Conservation (phyloP, 768 basidiomycete species). For the Pulveroboletus ravenelii region DNA sequence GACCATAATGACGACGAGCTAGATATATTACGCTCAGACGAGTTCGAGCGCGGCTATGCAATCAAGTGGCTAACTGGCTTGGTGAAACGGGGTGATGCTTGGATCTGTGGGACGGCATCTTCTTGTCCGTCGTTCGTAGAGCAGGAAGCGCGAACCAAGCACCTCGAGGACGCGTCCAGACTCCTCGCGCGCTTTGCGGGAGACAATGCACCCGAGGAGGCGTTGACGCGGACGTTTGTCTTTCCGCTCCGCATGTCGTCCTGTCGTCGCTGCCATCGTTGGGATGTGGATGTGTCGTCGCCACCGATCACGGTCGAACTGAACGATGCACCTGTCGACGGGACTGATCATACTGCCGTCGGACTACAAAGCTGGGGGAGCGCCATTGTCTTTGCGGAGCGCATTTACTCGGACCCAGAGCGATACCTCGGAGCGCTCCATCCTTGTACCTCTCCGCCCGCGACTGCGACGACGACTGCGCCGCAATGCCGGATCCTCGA, state of each 20-base stretch:
- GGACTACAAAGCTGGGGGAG: constrained; percentile 86
- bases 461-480: not conserved
- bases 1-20: constrained; percentile 17
- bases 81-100: constrained; percentile 53
- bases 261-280: not conserved
- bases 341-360: constrained; percentile 70
- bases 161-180: constrained; percentile 55
- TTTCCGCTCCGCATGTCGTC: constrained; percentile 34
- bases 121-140: constrained; percentile 32
- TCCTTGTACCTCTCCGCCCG: not conserved
- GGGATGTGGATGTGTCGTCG: not conserved
- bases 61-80: constrained; percentile 74
- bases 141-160: constrained; percentile 33
- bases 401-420: constrained; percentile 48
- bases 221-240: constrained; percentile 49
- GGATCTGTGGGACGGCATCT: constrained; percentile 30
- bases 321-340: constrained; percentile 63
- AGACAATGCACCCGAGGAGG: constrained; percentile 37
- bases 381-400: constrained; percentile 64
- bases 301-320: constrained; percentile 46
- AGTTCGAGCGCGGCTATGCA: constrained; percentile 62
- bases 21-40: constrained; percentile 54
- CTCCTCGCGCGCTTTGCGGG: constrained; percentile 52
- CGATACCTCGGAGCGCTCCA: constrained; percentile 32
- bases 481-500: constrained; percentile 52